phyloP scores from a whole-genome alignment of 768 basidiomycete species.

The Hygrophoropsis aurantiaca region DNA sequence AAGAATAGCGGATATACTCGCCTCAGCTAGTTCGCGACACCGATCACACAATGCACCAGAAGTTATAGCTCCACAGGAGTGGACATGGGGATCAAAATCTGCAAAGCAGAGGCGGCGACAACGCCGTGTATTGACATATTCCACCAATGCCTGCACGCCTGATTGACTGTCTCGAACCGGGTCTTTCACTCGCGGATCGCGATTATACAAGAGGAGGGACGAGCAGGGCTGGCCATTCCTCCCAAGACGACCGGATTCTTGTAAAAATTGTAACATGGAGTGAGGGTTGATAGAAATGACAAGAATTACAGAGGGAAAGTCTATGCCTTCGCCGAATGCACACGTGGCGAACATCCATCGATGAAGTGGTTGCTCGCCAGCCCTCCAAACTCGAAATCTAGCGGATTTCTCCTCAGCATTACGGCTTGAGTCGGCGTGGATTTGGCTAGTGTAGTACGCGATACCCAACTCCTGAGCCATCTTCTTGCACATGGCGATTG shows the following conservation, averaged over 20 bases:
- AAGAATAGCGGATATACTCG: no score
- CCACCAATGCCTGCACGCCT: no score
- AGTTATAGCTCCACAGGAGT: no score
- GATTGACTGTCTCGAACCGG: not conserved
- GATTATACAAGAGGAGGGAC: slow-evolving; percentile 6
- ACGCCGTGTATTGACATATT: not conserved
- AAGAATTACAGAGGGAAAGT: not conserved
- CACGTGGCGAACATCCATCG: not conserved
- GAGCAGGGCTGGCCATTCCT: not conserved
- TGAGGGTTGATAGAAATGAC: not conserved
- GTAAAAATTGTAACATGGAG: slow-evolving; percentile 10
- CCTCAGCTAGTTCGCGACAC: no score
- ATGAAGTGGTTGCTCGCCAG: not conserved
- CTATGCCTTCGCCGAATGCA: not conserved
- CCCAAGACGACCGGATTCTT: slow-evolving; percentile 12
- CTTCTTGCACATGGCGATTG: no score
- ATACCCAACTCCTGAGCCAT: not conserved
- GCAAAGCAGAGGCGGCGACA: not conserved
- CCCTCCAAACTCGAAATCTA: not conserved
- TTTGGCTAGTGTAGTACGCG: slow-evolving; percentile 4
- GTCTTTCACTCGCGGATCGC: not conserved
- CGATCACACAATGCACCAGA: no score
- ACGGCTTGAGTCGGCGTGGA: not conserved
- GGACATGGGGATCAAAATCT: not conserved
- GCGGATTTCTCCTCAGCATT: slow-evolving; percentile 11